A percentile compares a stretch with the other conserved stretches of the same genome.
Conservation (phyloP, 2,329 filamentous ascomycete genomes). For the Onygenales sp. region DNA sequence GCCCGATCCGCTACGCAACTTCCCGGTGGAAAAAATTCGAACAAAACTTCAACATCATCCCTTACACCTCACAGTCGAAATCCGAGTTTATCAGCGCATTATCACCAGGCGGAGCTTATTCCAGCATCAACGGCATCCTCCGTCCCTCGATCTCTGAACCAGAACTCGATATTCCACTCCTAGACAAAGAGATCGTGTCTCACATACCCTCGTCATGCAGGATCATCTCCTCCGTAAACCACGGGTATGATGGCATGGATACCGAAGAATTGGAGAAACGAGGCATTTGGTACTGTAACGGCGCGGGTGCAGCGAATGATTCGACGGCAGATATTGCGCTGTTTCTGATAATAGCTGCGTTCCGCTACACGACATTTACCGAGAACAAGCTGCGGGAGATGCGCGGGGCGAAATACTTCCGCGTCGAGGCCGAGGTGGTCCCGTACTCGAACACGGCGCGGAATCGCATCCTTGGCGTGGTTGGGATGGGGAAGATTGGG, state of each 20-base stretch:
- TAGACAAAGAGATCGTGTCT: constrained; percentile 10
- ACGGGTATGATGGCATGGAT: constrained; percentile 12
- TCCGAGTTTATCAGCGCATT: constrained; percentile 8
- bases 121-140: constrained; percentile 11
- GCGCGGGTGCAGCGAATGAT: constrained; percentile 9
- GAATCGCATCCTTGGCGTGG: constrained; percentile 10
- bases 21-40: constrained; percentile 8
- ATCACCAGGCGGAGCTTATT: constrained; percentile 8
- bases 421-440: constrained; percentile 5
- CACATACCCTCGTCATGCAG: constrained; percentile 9
- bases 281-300: constrained; percentile 12
- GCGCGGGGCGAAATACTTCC: constrained; percentile 8
- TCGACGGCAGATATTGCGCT: constrained; percentile 11
- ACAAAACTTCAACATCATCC: constrained; percentile 10
- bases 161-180: constrained; percentile 4
- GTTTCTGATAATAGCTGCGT: constrained; percentile 11
- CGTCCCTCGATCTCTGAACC: constrained; percentile 6
- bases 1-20: constrained; percentile 6
- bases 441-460: constrained; percentile 6
- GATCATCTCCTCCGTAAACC: constrained; percentile 11
- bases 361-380: constrained; percentile 9
- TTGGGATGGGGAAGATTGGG: constrained; percentile 12
- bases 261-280: constrained; percentile 9
- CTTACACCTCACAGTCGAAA: constrained; percentile 6
- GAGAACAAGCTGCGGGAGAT: constrained; percentile 7